phyloP scores from a whole-genome alignment of 305 asterid genomes.

The Solanum aculeatissimum region DNA sequence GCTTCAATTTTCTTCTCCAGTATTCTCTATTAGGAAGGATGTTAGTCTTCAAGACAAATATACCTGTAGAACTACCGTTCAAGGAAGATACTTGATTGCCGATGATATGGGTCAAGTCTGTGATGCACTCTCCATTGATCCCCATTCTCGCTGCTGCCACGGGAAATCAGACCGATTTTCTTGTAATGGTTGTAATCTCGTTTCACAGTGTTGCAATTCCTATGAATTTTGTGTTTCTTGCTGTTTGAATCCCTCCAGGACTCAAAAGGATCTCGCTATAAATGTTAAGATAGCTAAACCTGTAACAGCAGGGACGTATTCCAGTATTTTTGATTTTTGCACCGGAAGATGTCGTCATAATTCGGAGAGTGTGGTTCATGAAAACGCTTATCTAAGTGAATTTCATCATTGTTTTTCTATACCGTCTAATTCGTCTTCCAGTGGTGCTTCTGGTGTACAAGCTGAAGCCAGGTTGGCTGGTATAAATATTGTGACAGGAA shows the following conservation, averaged over 20 bases:
- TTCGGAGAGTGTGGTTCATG: conserved; percentile 96
- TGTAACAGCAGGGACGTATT: conserved; percentile 57
- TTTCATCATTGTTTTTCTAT: conserved; percentile 84
- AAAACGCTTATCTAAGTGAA: conserved; percentile 80
- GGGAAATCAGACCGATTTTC: conserved; percentile 55
- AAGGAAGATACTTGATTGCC: conserved; percentile 63
- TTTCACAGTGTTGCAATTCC: conserved; percentile 74
- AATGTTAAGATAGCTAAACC: conserved; percentile 73
- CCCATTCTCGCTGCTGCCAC: conserved; percentile 64
- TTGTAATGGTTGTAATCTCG: conserved; percentile 79
- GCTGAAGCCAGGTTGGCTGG: conserved; percentile 57
- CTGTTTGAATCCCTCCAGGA: conserved; percentile 67
- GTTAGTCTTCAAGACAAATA: conserved; percentile 31
- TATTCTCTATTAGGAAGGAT: conserved; percentile 50
- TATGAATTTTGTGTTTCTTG: conserved; percentile 91
- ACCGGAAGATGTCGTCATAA: conserved; percentile 90
- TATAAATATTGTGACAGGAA: conserved; percentile 61
- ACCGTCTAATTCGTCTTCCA: conserved; percentile 48
- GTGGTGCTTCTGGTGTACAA: conserved; percentile 44
- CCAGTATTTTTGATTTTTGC: conserved; percentile 63
- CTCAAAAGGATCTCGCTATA: conserved; percentile 23
- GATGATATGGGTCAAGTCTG: conserved; percentile 85
- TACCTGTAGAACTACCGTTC: conserved; percentile 68
- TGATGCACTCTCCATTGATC: conserved; percentile 61
- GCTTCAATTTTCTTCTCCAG: conserved; percentile 13